Conservation (phyloP, 169 alveolate genomes). For the Plasmodium coatneyi region DNA sequence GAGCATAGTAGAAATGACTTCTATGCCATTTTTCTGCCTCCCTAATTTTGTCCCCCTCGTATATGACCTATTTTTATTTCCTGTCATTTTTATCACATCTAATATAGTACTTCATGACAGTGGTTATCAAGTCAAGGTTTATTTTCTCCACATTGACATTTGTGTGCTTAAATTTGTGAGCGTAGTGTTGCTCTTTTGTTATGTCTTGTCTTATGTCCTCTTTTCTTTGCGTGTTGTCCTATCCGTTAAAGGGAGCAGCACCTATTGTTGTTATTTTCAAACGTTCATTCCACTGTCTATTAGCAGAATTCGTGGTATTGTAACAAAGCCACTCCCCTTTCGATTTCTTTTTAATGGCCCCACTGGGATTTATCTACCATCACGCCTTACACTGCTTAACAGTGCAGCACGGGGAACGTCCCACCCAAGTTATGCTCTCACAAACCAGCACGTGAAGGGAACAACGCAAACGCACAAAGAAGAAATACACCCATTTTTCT, state of each 20-base stretch:
- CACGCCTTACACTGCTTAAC: not conserved
- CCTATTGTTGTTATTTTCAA: constrained; percentile 10
- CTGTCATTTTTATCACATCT: constrained; percentile 18
- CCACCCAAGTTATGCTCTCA: not conserved
- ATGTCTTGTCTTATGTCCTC: not conserved
- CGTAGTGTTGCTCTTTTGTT: constrained; percentile 11
- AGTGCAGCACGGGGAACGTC: not conserved
- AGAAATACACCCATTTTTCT: not conserved
- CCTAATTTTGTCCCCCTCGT: constrained; percentile 14
- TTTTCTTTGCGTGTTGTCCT: not conserved
- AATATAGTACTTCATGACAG: constrained; percentile 16
- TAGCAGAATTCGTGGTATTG: constrained; percentile 3
- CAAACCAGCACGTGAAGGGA: not conserved
- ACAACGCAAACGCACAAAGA: not conserved
- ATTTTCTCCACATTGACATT: constrained; percentile 17
- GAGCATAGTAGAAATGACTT: not conserved
- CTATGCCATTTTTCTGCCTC: constrained; percentile 9
- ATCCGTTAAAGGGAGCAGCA: not conserved
- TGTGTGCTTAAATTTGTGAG: constrained; percentile 17
- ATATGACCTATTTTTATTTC: constrained; percentile 36
- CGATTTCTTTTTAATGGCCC: constrained; percentile 8
- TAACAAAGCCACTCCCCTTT: constrained; percentile 18
- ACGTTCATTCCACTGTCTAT: constrained; percentile 15
- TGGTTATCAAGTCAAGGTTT: constrained; percentile 5
- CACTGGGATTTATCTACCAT: not conserved